Evolutionary conservation across 2,329 filamentous ascomycete species (phyloP), one percentile per base, ranked within the genome.

Genomic region (Zarea fungicola): DNA sequence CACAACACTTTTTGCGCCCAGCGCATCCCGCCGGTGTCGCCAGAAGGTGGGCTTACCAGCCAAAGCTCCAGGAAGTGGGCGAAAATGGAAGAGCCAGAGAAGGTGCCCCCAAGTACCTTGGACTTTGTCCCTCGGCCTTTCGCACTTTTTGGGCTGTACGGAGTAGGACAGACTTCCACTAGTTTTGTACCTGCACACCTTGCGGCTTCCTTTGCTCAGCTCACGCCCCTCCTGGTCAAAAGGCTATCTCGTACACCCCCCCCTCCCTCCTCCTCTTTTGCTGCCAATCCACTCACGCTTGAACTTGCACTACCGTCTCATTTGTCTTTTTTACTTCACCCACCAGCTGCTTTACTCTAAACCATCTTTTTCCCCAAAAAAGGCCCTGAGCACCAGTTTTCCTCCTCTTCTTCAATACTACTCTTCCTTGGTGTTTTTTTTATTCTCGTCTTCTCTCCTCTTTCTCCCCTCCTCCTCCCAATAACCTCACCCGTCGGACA

Each of bases 251-350:
- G 6, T 8, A 37, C 23, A 37, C 42, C n/a, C 42, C 42, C 42
- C 42, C 29, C 32, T 7, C 26, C 26, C 26, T 29, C 42, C 42
- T 29, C 36, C 11, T 25, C 36, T 22, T 46, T 31, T 46, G 34
- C 34, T 28, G 21, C 34, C 42, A 29, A 46, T 31, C 23, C 32
- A 28, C 39, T 21, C 23, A 45, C 32, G 22, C 42, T 26, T 23
- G 28, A 46, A 36, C 34, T 37, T 46, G 42, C 42, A 37, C 42
- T 37, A 46, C 42, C 42, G 32, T 46, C 42, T 46, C 42, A 46
- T 46, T 46, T 25, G 42, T 46, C 42, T 45, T 46, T 36, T 37
- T 46, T 37, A 34, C 29, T 46, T 46, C 34, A 36, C 25, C 42
- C 34, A 25, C 32, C 23, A 21, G n/a, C 42, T 36, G 34, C 34